Evolutionary conservation across 352 stramenopile species (phyloP), one percentile per base, ranked within the genome.

Genomic region (Phytophthora pini): DNA sequence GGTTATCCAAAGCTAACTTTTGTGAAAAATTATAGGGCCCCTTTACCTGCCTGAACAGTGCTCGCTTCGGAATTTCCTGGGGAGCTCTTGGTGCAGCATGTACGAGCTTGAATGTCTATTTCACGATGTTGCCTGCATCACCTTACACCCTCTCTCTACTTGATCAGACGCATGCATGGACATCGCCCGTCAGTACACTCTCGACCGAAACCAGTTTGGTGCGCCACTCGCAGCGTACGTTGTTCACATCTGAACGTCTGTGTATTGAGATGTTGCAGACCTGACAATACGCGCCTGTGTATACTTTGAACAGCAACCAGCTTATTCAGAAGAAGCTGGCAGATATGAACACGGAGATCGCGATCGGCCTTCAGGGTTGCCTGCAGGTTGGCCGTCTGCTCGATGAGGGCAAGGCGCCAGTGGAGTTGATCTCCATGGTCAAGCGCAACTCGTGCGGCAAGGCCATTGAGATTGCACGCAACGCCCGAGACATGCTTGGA

Each of bases 241-340:
- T 26, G 12, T 15, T 63, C 0, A 0, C 9, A n/a, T 67, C 3
- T 65, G 31, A 12, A 12, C 9, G 29, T 22, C 0, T 62, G n/a
- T 47, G 36, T 48, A 24, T 49, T 11, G 6, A 40, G 27, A n/a
- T 45, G n/a, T 15, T 36, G 8, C 34, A 38, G 17, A 46, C 7
- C 38, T 61, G 36, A 68, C 36, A 15, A n/a, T 72, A 58, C 46
- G 0, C 12, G n/a, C 4, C 24, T 26, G 24, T 51, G 2, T 49
- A 11, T 38, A 36, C 27, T 54, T 49, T 50, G 7, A 17, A 44
- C 60, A 93, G 84, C 36, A 99, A 99, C 78, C 97, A 99, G 74
- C 72, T 99, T 20, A 97, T 99, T 60, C 97, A 99, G 80, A 99
- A 98, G 79, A 99, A 99, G 70, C 77, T 99, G 44, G 96, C 96